phyloP scores from a whole-genome alignment of 805 yeast genomes.

The Cyberlindnera saturnus region DNA sequence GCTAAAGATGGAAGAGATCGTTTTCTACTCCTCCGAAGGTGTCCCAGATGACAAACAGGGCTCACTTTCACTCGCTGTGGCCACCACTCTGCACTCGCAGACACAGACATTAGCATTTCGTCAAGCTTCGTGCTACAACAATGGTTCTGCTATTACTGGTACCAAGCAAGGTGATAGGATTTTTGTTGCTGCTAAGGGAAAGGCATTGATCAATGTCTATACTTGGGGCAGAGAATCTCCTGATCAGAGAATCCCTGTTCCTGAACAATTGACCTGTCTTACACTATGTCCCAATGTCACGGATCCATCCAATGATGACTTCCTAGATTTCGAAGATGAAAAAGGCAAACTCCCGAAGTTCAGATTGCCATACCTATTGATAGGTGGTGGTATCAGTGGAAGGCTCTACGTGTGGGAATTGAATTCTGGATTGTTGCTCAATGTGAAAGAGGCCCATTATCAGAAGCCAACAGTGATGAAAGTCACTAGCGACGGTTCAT shows the following conservation, averaged over 20 bases:
- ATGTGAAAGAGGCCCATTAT: conserved; percentile 78
- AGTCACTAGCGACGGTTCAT: conserved; percentile 58
- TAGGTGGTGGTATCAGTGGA: conserved; percentile 74
- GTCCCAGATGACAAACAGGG: conserved; percentile 38
- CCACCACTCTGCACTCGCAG: conserved; percentile 37
- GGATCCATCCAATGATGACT: conserved; percentile 20
- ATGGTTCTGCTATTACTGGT: conserved; percentile 50
- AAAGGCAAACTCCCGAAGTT: conserved; percentile 30
- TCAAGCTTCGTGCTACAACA: conserved; percentile 38
- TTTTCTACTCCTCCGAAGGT: conserved; percentile 41
- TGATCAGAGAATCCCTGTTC: conserved; percentile 77
- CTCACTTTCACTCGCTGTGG: conserved; percentile 35
- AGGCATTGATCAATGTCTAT: conserved; percentile 73
- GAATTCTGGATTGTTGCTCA: conserved; percentile 63
- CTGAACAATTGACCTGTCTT: conserved; percentile 66
- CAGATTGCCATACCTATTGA: conserved; percentile 57
- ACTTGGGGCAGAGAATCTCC: conserved; percentile 62
- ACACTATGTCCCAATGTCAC: conserved; percentile 32
- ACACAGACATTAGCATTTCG: conserved; percentile 38
- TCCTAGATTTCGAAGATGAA: conserved; percentile 15
- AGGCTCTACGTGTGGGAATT: conserved; percentile 82
- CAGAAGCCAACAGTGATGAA: conserved; percentile 60
- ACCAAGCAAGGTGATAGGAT: conserved; percentile 27
- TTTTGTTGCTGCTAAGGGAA: conserved; percentile 60
- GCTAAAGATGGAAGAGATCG: conserved; percentile 41